Conservation (phyloP, 345 rosid genomes). For the rapeseed (Brassica napus) region Da-Ae NC_063440.1:27174501-27175000, state of each 20-base stretch:
- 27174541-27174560: slow-evolving; percentile 80
- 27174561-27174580: slow-evolving; percentile 59
- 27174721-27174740: slow-evolving; percentile 58
- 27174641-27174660: slow-evolving; percentile 48
- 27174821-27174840: slow-evolving; percentile 52
- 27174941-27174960: slow-evolving; percentile 96
- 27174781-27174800: slow-evolving; percentile 51
- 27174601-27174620: slow-evolving; percentile 68
- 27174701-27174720: slow-evolving; percentile 76
- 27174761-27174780: slow-evolving; percentile 53
- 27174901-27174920: slow-evolving; percentile 66
- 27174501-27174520: slow-evolving; percentile 58
- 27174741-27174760: slow-evolving; percentile 45
- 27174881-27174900: neutral
- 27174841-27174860: slow-evolving; percentile 2
- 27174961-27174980: slow-evolving; percentile 91
- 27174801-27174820: slow-evolving; percentile 76
- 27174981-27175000: slow-evolving; percentile 77
- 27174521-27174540: slow-evolving; percentile 72
- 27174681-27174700: slow-evolving; percentile 77
- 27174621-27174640: slow-evolving; percentile 58
- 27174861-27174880: neutral
- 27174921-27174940: slow-evolving; percentile 92
- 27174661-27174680: slow-evolving; percentile 74
- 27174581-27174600: slow-evolving; percentile 61